Conservation (phyloP, 441 rosid species). For the Daphne laureola region DNA sequence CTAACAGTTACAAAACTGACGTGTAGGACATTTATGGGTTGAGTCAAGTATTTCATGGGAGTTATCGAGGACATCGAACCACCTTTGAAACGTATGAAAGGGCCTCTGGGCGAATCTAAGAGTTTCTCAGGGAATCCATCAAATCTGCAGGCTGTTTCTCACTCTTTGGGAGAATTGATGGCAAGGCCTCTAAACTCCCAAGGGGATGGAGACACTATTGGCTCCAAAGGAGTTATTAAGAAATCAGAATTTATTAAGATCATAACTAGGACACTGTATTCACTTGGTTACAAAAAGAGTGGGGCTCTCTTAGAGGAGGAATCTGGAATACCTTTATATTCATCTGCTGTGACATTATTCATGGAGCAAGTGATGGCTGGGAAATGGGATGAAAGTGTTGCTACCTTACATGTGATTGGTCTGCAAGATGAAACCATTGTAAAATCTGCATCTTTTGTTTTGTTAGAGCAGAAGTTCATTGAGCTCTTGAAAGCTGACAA, state of each 20-base stretch:
- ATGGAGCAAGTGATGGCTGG: slow-evolving; percentile 41
- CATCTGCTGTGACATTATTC: slow-evolving; percentile 30
- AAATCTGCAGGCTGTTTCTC: slow-evolving; percentile 19
- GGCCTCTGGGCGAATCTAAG: slow-evolving; percentile 28
- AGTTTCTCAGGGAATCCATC: slow-evolving; percentile 26
- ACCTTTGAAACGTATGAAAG: slow-evolving; percentile 43
- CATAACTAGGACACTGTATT: slow-evolving; percentile 41
- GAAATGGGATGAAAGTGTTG: slow-evolving; percentile 47
- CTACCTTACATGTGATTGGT: slow-evolving; percentile 31
- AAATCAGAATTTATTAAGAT: slow-evolving; percentile 41
- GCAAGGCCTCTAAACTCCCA: slow-evolving; percentile 50
- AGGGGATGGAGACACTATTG: slow-evolving; percentile 35
- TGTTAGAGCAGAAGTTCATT: slow-evolving; percentile 45
- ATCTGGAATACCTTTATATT: slow-evolving; percentile 37
- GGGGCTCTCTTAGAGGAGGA: slow-evolving; percentile 53
- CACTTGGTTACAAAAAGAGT: slow-evolving; percentile 44
- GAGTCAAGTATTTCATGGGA: slow-evolving; percentile 47
- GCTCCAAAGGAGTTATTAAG: slow-evolving; percentile 39
- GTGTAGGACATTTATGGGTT: slow-evolving; percentile 35
- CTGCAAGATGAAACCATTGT: slow-evolving; percentile 33
- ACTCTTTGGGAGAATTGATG: slow-evolving; percentile 47
- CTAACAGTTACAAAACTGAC: background rate
- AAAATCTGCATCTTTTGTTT: slow-evolving; percentile 41
- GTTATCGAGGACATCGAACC: slow-evolving; percentile 48
- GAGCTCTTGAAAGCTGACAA: slow-evolving; percentile 32